phyloP scores from a whole-genome alignment of 1,284 basidiomycete species.

The Grifola frondosa region DNA sequence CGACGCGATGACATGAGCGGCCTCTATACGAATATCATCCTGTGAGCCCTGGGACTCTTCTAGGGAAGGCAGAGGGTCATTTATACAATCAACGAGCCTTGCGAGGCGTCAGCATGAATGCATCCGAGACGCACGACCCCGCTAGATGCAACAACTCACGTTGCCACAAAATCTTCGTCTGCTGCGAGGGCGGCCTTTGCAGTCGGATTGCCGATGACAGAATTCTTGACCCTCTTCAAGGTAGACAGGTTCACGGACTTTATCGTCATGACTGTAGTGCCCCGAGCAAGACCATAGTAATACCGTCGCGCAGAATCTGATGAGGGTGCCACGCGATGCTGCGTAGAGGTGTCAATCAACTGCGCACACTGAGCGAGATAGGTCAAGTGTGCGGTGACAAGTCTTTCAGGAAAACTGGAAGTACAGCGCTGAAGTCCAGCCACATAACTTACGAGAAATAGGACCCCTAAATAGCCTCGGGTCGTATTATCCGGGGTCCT shows the following conservation, averaged over 20 bases:
- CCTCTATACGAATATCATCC: constrained; percentile 61
- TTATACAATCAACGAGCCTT: constrained; percentile 60
- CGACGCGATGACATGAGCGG: constrained; percentile 71
- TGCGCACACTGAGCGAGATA: too few relatives aligned
- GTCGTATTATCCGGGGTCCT: too few relatives aligned
- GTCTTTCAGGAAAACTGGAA: too few relatives aligned
- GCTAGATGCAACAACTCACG: constrained; percentile 38
- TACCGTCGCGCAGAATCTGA: too few relatives aligned
- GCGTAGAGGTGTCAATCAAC: too few relatives aligned
- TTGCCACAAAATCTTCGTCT: constrained; percentile 52
- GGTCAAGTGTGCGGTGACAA: too few relatives aligned
- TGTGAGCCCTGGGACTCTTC: constrained; percentile 38
- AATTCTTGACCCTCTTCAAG: constrained; percentile 69
- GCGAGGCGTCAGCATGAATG: not conserved
- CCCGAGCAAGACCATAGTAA: too few relatives aligned
- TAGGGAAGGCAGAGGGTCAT: constrained; percentile 36
- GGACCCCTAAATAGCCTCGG: too few relatives aligned
- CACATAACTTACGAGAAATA: too few relatives aligned
- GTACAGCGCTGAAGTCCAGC: too few relatives aligned
- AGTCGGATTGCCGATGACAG: constrained; percentile 71
- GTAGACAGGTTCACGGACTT: constrained; percentile 36
- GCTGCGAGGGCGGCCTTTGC: constrained; percentile 58
- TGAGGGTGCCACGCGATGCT: too few relatives aligned
- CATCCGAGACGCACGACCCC: not conserved
- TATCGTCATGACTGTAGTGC: constrained; percentile 38